Percentiles rank a stretch among this genome's conserved stretches.
These are phyloP conservation scores for Leptographium procerum DNA, from an alignment of 2,329 filamentous ascomycete genomes.

Conservation along the genomic window DNA sequence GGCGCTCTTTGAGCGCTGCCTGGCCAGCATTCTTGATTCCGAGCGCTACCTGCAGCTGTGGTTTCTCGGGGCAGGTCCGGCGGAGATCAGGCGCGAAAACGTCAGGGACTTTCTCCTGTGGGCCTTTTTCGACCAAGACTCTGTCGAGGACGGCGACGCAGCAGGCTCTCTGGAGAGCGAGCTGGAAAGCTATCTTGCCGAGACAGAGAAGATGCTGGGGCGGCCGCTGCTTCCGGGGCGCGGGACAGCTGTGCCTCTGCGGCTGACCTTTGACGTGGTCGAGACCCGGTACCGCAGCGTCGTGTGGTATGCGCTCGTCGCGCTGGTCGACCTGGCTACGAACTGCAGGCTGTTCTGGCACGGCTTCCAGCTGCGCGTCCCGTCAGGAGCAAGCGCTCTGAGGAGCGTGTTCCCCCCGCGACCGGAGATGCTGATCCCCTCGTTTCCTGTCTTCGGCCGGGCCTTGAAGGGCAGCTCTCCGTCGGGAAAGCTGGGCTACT, in stretches of 20 bases:
- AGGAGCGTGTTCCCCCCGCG: too few species aligned
- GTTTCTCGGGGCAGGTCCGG: constrained; percentile 49
- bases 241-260: constrained; percentile 43
- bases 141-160: too few species aligned
- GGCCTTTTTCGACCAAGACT: too few species aligned
- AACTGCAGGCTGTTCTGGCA: constrained; percentile 31
- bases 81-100: constrained; percentile 55
- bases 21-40: constrained; percentile 40
- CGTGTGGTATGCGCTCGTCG: constrained; percentile 50
- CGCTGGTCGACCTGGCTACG: constrained; percentile 41
- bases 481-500: constrained; percentile 46
- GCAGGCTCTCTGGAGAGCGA: constrained; percentile 27
- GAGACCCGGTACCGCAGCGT: constrained; percentile 49
- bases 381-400: constrained; percentile 19
- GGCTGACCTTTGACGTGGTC: constrained; percentile 56
- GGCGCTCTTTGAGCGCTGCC: constrained; percentile 22
- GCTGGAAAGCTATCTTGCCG: constrained; percentile 22
- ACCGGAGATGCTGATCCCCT: too few species aligned
- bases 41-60: constrained; percentile 49
- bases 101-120: constrained; percentile 52
- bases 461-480: constrained; percentile 25
- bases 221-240: constrained; percentile 39
- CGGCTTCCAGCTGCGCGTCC: constrained; percentile 42
- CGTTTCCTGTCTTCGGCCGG: constrained; percentile 17
- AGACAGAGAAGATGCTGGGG: constrained; percentile 34